phyloP scores from a whole-genome alignment of 495 filamentous ascomycete genomes.

The Hamigera avellanea region DNA sequence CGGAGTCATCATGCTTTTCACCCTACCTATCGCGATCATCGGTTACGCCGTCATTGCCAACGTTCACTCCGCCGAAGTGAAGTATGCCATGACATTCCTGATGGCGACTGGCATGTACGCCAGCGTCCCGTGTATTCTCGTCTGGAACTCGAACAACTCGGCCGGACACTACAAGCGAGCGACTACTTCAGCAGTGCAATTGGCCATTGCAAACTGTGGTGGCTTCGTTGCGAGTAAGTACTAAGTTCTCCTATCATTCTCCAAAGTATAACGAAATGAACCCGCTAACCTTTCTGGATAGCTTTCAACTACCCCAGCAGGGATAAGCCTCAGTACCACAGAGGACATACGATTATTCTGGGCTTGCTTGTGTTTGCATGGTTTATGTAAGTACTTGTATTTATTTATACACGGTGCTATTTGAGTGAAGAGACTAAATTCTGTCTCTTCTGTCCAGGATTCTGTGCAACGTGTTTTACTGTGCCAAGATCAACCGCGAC shows the following conservation, averaged over 20 bases:
- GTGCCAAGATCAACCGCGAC: constrained; percentile 53
- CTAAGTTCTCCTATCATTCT: constrained; percentile 16
- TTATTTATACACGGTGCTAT: not conserved
- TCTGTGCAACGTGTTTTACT: constrained; percentile 51
- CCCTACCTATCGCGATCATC: constrained; percentile 34
- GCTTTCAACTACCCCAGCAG: constrained; percentile 47
- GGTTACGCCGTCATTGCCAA: constrained; percentile 40
- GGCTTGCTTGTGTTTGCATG: constrained; percentile 46
- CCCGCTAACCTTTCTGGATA: constrained; percentile 3
- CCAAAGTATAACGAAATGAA: not conserved
- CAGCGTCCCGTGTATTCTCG: constrained; percentile 37
- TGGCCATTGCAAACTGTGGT: constrained; percentile 44
- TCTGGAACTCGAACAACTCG: constrained; percentile 48
- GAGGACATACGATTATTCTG: constrained; percentile 49
- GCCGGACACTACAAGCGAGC: constrained; percentile 52
- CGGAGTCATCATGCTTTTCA: constrained; percentile 36
- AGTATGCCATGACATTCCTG: constrained; percentile 46
- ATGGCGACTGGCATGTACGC: constrained; percentile 40
- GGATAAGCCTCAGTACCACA: constrained; percentile 34
- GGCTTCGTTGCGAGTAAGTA: constrained; percentile 47
- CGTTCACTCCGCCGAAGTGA: constrained; percentile 21
- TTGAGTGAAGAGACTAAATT: too few species aligned
- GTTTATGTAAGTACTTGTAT: constrained; percentile 57
- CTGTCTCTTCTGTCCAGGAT: too few species aligned
- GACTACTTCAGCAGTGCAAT: constrained; percentile 41